These are phyloP conservation scores for Thalassiosira allenii DNA, from an alignment of 352 stramenopile species.

Conservation along the genomic window DNA sequence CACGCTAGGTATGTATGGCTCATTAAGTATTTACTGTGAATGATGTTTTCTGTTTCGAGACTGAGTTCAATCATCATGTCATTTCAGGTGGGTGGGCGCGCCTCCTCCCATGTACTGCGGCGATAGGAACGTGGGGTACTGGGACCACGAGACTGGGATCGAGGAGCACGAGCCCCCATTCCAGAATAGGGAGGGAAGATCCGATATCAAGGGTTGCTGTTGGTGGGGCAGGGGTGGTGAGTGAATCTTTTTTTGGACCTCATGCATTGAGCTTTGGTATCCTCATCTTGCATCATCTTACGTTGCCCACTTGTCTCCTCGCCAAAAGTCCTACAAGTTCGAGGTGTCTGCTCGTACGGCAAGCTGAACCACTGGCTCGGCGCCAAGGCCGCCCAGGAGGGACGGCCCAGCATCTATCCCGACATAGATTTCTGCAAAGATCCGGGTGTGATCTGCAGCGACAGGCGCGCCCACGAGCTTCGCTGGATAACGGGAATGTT, in stretches of 20 bases:
- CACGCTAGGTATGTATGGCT: too few species aligned
- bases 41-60: too few species aligned
- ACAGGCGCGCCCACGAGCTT: conserved; percentile 34
- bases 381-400: conserved; percentile 22
- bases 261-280: too few species aligned
- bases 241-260: conserved; percentile 1
- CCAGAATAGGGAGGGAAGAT: conserved; percentile 40
- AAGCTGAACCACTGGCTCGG: conserved; percentile 65
- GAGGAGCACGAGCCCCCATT: conserved; percentile 55
- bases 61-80: too few species aligned
- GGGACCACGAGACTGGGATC: conserved; percentile 57
- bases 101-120: conserved; percentile 59
- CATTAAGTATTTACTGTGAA: too few species aligned
- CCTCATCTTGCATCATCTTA: too few species aligned
- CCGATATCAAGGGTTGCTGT: conserved; percentile 42
- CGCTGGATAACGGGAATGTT: conserved; percentile 67
- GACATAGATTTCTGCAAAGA: conserved; percentile 67
- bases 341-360: conserved; percentile 57
- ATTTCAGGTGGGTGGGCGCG: conserved; percentile 59
- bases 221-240: conserved; percentile 57
- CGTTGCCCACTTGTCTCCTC: too few species aligned
- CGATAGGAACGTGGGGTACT: conserved; percentile 50
- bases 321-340: conserved; percentile 54
- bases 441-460: conserved; percentile 55
- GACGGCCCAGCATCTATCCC: conserved; percentile 40